Base-by-base conservation (phyloP, 2,329 filamentous ascomycete species). In the Sporothrix variecibatus region DNA sequence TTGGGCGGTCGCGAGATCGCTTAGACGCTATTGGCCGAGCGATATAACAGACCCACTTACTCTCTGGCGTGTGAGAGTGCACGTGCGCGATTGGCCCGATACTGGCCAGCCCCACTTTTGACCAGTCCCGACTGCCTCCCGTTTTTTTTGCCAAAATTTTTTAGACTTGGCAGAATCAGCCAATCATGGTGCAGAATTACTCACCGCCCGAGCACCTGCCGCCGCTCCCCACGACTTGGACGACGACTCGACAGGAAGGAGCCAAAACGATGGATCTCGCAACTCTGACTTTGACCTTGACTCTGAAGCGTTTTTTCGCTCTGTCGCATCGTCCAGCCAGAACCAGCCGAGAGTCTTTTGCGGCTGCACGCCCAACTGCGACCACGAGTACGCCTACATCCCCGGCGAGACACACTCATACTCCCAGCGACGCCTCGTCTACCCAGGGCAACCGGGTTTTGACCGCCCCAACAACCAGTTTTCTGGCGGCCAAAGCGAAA, bases 61-160 rank as follows among this genome's bases (percentile, higher is more conserved):
- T n/a, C 5, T 34, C 17, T 68, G 17, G 26, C 64, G 17, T 68
- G 64, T 68, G 15, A 23, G 8, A 11, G 26, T 49, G 43, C 26
- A 23, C 28, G 28, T 9, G 17, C 43, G 6, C 12, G 23, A 68
- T 68, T 68, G 43, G 65, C 43, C 43, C 26, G 6, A 34, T 28
- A 31, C 43, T 49, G 43, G 34, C 23, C 2, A n/a, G 46, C n/a
- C 65, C 65, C 65, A 34, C 43, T 68, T 68, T 68, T 31, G 28
- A 31, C n/a, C 23, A 46, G 40, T 34, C 46, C 65, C 65, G 26
- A 49, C 65, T 68, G 28, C 43, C 67, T 51, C 17, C 43, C 46
- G 26, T 34, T 53, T 53, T 69, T 51, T 53, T 53, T 51, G 43
- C 67, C 46, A 69, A 69, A 69, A 38, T 38, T 64, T 72, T 72